Evolutionary conservation across 495 filamentous ascomycete genomes (phyloP), one percentile per base, ranked within the genome.

Genomic region (Apodospora peruviana): DNA sequence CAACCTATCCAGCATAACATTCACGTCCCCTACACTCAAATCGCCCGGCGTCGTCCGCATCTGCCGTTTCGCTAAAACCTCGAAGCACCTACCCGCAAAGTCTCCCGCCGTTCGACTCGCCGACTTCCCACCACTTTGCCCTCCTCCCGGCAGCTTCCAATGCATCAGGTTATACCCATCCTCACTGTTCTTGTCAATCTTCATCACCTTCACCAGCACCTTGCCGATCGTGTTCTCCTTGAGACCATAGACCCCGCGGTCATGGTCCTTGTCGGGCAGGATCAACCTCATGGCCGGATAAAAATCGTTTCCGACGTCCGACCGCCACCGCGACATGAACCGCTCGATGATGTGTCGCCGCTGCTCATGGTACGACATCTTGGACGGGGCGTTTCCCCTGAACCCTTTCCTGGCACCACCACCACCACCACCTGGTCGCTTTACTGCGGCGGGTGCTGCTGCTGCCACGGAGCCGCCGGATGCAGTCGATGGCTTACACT

Each of bases 201-300:
- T 93, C 80, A 96, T 87, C 29, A 94, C 76, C 54, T 87, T 88
- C 29, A 97, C 88, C 4, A 97, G 72, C 35, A 98, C 66, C 56
- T 87, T 95, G 3, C 84, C 91, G 47, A 97, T 91, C 14, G 80
- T 80, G 64, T 87, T 90, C 70, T 98, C 93, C 64, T 97, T 97
- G 23, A 98, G 75, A 3, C 91, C 88, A 58, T 98, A 98, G 80
- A 95, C 90, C 27, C 87, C 85, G 27, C 93, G 80, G 50, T 97
- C 91, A 25, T 91, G 78, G 59, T 98, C 93, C 60, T 95, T 95
- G 56, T 91, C 88, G 0, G 90, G 89, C n/a, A 95, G 70, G 56
- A 97, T 94, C 43, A 98, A 74, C 27, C 93, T 80, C 65, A 98
- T 81, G 17, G 90, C 91, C 2, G 94, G 94, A 67, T 94, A 96